A percentile compares a stretch with the other conserved stretches of the same genome.
These are phyloP conservation scores for Mucuna pruriens DNA, from an alignment of 306 rosid genomes.

Conservation along the genomic window DNA sequence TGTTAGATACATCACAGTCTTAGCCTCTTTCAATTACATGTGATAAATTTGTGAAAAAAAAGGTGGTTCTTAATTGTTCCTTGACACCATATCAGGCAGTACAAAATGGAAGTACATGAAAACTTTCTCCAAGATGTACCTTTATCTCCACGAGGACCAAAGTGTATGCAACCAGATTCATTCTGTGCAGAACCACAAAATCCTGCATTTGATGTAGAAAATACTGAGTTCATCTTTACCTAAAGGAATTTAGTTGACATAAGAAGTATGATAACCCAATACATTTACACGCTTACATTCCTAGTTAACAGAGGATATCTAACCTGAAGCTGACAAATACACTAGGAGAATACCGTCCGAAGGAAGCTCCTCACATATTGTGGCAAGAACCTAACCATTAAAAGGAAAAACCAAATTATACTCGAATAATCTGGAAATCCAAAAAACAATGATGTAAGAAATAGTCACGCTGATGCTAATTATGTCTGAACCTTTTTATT, in stretches of 20 bases:
- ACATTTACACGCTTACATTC: neutral
- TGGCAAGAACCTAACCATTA: slow-evolving; percentile 83
- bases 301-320: slow-evolving; percentile 32
- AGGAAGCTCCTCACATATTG: slow-evolving; percentile 97
- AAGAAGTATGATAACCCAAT: slow-evolving; percentile 20
- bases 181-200: slow-evolving; percentile 48
- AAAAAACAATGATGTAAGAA: slow-evolving; percentile 17
- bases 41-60: neutral
- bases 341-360: slow-evolving; percentile 85
- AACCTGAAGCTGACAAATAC: slow-evolving; percentile 95
- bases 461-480: neutral
- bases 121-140: slow-evolving; percentile 52
- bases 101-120: slow-evolving; percentile 33
- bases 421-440: neutral
- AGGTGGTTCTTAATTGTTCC: neutral
- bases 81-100: neutral
- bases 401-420: slow-evolving; percentile 32
- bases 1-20: neutral
- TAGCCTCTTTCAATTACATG: neutral
- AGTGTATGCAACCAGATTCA: slow-evolving; percentile 60
- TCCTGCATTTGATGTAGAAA: slow-evolving; percentile 56
- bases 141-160: slow-evolving; percentile 73
- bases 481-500: neutral
- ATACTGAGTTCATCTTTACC: slow-evolving; percentile 40
- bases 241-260: slow-evolving; percentile 41